A percentile compares a stretch with the other conserved stretches of the same genome.
Evolutionary conservation across 2,329 filamentous ascomycete genomes (phyloP).

Genomic region (Xylariaceae sp.): DNA sequence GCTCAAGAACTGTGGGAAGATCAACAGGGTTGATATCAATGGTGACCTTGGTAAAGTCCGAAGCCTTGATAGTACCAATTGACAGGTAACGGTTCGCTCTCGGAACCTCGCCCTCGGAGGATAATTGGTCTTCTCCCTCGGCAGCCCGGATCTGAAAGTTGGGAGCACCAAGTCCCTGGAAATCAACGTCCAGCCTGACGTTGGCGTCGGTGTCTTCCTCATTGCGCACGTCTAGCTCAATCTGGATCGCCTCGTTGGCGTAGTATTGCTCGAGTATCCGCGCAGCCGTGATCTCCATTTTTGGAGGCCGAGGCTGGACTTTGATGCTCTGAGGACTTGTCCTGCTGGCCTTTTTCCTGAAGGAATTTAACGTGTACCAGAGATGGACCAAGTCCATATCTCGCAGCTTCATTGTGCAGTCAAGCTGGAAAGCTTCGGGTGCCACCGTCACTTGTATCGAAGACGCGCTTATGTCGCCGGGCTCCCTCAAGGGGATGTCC

Average conservation of each 20-base stretch:
- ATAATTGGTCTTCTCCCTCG: constrained; percentile 26
- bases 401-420: constrained; percentile 52
- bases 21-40: constrained; percentile 44
- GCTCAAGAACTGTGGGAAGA: constrained; percentile 50
- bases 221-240: constrained; percentile 68
- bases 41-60: constrained; percentile 33
- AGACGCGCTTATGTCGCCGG: constrained; percentile 64
- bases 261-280: constrained; percentile 68
- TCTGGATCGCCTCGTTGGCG: constrained; percentile 65
- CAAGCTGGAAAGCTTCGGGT: constrained; percentile 58
- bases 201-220: constrained; percentile 73
- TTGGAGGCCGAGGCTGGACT: constrained; percentile 83
- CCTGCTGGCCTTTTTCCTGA: constrained; percentile 40
- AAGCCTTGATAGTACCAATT: constrained; percentile 42
- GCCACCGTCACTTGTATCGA: constrained; percentile 57
- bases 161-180: constrained; percentile 53
- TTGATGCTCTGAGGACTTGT: constrained; percentile 50
- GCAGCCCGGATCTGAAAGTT: constrained; percentile 34
- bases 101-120: constrained; percentile 27
- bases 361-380: constrained; percentile 42
- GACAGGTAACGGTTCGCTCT: constrained; percentile 32
- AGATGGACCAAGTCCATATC: constrained; percentile 33
- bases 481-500: constrained; percentile 67
- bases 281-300: constrained; percentile 67
- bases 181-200: constrained; percentile 59